These are phyloP conservation scores for Senna tora DNA, from an alignment of 306 rosid species.

Conservation along the genomic window DNA sequence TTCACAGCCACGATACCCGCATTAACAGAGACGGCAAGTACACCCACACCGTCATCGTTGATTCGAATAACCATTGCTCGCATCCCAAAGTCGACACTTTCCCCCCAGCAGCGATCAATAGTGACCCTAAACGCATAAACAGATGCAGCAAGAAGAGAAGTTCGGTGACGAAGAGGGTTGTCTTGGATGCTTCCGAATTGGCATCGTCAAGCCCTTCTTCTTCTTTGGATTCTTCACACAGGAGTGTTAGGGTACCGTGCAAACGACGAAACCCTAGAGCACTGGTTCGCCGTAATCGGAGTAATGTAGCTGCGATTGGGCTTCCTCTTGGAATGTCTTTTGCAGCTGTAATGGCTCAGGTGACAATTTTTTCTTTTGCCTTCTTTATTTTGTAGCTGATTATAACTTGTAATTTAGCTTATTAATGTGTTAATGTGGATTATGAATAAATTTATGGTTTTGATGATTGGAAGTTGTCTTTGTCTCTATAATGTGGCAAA, in stretches of 20 bases:
- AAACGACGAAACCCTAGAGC: conserved; percentile 67
- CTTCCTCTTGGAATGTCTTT: conserved; percentile 85
- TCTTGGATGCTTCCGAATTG: conserved; percentile 43
- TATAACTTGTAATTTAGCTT: background rate
- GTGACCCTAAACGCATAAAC: conserved; percentile 9
- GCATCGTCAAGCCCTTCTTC: conserved; percentile 24
- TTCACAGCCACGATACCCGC: conserved; percentile 21
- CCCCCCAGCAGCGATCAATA: background rate
- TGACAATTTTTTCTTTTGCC: background rate
- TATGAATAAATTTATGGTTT: background rate
- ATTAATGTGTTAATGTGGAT: background rate
- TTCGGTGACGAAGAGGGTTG: conserved; percentile 31
- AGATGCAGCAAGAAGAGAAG: conserved; percentile 7
- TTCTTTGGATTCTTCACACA: conserved; percentile 35
- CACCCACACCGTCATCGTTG: background rate
- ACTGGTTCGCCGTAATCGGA: conserved; percentile 46
- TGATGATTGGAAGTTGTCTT: background rate
- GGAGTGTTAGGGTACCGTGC: conserved; percentile 38
- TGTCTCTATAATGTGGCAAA: background rate
- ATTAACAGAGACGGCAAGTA: conserved; percentile 8
- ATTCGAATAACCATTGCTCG: background rate
- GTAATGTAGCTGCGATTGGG: conserved; percentile 56
- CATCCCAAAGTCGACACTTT: conserved; percentile 33
- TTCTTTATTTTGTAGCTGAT: background rate
- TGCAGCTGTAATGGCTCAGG: conserved; percentile 86